These are phyloP conservation scores for Penicillium occitanis DNA, from an alignment of 2,329 filamentous ascomycete genomes.

Conservation along the genomic window DNA sequence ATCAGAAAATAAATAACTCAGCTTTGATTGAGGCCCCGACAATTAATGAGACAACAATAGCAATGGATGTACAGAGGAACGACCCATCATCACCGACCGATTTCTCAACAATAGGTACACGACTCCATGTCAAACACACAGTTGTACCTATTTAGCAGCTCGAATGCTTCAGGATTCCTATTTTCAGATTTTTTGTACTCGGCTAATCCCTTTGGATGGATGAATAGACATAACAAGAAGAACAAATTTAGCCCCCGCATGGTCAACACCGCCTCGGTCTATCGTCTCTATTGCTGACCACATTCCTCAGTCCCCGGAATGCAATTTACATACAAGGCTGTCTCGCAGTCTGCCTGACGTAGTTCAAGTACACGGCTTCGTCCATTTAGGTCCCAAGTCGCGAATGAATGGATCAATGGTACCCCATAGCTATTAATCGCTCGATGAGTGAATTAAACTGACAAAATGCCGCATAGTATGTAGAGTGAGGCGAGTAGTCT, in stretches of 20 bases:
- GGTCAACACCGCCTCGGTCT: not conserved
- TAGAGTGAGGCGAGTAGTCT: slow-evolving; percentile 11
- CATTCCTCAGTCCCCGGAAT: not conserved
- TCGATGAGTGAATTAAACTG: not conserved
- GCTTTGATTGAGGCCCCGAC: not conserved
- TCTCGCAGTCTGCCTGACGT: not conserved
- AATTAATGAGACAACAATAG: not conserved
- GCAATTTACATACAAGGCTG: not conserved
- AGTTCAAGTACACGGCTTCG: not conserved
- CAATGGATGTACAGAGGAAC: not conserved
- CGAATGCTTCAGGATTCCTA: not conserved
- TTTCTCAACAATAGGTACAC: not conserved
- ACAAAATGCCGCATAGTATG: slow-evolving; percentile 11
- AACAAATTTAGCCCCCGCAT: not conserved
- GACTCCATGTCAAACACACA: not conserved
- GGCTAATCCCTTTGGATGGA: not conserved
- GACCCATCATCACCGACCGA: not conserved
- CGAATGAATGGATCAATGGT: not conserved
- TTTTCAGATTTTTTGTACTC: not conserved
- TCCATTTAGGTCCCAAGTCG: not conserved
- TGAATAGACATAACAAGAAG: not conserved
- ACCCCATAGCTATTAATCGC: not conserved
- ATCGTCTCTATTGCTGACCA: not conserved
- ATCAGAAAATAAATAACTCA: not conserved
- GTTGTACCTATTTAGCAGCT: not conserved